Evolutionary conservation across 1,284 basidiomycete species (phyloP), one percentile per base, ranked within the genome.

Genomic region (Peniophora sp.): DNA sequence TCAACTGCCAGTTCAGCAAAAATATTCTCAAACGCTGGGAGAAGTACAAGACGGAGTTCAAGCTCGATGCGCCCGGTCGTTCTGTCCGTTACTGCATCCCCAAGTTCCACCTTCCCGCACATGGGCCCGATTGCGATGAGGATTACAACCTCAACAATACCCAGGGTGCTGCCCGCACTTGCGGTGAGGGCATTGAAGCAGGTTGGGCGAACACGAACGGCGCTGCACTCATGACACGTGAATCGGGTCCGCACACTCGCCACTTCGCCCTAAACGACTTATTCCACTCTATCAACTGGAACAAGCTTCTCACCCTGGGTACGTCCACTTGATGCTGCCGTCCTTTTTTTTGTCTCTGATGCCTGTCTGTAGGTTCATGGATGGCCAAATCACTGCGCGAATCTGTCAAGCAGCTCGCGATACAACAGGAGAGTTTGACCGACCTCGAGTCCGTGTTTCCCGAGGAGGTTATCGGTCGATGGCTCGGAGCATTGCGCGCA

Each of bases 131-230:
- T 12, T 68, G 66, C 48, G 56, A 58, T 3, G 20, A 35, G 15
- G 32, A 50, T 1, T 65, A 54, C 48, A 64, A 63, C 1, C 64
- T 69, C 51, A 62, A 67, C 47, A 58, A 54, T n/a, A 55, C 51
- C 1, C 50, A 37, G 2, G 41, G 55, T n/a, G 60, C 61, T 36
- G 67, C 62, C 1, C 52, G 60, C 18, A 68, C 65, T 0, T 64
- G 68, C 51, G 67, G 69, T 3, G 68, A 71, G 50, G 61, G 57
- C 1, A 58, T 64, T 1, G 68, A 69, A 60, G 60, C 15, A 68
- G 66, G 68, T 36, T 51, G 50, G 45, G 44, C 50, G 9, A 22
- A 51, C 18, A 36, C 23, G 8, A 51, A 51, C 9, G 27, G 51
- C 3, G 27, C 64, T 0, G 62, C 61, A 1, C 43, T 43, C 3